Percentiles rank a stretch among this genome's conserved stretches.
phyloP scores from a whole-genome alignment of 345 rosid genomes.

The Lagerstroemia speciosa region DNA sequence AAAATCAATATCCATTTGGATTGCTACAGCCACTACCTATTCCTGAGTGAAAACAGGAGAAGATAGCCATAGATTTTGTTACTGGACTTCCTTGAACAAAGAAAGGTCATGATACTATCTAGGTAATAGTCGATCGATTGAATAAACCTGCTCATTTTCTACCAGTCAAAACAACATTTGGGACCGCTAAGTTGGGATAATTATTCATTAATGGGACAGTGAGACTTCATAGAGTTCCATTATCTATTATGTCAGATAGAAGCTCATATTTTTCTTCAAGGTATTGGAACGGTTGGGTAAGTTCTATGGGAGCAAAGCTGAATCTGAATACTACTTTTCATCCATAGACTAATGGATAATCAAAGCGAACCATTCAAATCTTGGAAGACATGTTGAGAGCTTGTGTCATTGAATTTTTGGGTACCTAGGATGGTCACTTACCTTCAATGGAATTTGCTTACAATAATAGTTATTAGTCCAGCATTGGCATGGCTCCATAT shows the following conservation, averaged over 20 bases:
- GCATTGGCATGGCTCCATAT: background rate
- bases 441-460: background rate
- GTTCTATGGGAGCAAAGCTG: background rate
- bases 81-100: background rate
- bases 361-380: background rate
- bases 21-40: background rate
- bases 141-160: constrained; percentile 6
- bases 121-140: constrained; percentile 2
- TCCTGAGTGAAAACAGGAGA: background rate
- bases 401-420: background rate
- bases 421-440: background rate
- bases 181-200: background rate
- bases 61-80: too few species aligned
- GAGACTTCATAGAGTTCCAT: background rate
- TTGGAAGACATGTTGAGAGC: background rate
- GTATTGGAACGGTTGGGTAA: background rate
- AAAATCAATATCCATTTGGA: background rate
- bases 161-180: background rate
- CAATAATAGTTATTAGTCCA: background rate
- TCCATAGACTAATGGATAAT: background rate
- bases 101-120: background rate
- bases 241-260: background rate
- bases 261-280: background rate
- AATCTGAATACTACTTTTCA: constrained; percentile 2
- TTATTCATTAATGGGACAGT: background rate